A percentile compares a stretch with the other conserved stretches of the same genome.
Evolutionary conservation across 2,329 filamentous ascomycete genomes (phyloP).

Genomic region (Fusarium fracticaudum): DNA sequence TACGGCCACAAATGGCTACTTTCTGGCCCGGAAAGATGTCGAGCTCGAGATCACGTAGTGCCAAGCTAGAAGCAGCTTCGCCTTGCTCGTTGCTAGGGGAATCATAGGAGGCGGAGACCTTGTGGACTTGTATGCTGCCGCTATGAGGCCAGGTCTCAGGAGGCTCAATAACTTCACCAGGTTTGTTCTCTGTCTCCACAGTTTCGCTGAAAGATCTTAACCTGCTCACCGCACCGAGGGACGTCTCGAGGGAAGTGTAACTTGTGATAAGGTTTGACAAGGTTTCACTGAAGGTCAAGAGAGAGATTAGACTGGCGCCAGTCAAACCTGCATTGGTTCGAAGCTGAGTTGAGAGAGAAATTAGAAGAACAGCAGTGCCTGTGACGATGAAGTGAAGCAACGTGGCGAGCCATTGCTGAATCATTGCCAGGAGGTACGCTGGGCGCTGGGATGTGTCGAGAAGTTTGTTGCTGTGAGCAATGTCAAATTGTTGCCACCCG

Average conservation of each 20-base stretch:
- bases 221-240: conserved; percentile 33
- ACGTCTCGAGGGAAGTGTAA: conserved; percentile 40
- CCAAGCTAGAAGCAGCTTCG: conserved; percentile 25
- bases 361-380: conserved; percentile 57
- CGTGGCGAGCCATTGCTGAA: conserved; percentile 67
- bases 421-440: conserved; percentile 64
- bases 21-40: conserved; percentile 46
- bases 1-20: conserved; percentile 51
- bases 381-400: conserved; percentile 61
- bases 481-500: conserved; percentile 53
- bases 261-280: conserved; percentile 30
- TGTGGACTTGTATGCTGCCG: conserved; percentile 45
- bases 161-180: conserved; percentile 31
- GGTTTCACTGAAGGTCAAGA: conserved; percentile 47
- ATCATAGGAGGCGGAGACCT: conserved; percentile 49
- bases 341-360: conserved; percentile 57
- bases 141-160: conserved; percentile 45
- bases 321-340: conserved; percentile 50
- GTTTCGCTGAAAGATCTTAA: conserved; percentile 40
- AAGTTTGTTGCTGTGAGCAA: conserved; percentile 56
- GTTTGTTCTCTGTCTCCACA: conserved; percentile 37
- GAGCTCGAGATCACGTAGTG: conserved; percentile 41
- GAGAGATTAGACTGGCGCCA: conserved; percentile 51
- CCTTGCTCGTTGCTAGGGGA: neutral
- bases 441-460: conserved; percentile 66